These are phyloP conservation scores for Telopea speciosissima DNA, from an alignment of 177 flowering plant species.

Conservation along the genomic window DNA sequence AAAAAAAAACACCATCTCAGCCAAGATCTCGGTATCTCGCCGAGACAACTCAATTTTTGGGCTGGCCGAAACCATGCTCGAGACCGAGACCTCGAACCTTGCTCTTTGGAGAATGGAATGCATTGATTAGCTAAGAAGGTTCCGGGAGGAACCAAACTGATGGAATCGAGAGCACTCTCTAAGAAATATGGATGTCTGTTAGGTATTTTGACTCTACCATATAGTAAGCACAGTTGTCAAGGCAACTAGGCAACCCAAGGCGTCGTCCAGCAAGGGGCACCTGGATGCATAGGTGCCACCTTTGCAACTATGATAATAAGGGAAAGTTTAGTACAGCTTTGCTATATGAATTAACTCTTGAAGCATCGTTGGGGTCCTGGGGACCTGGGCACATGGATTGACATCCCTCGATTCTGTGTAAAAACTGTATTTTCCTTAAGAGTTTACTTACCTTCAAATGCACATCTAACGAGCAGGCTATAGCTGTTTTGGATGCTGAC, in stretches of 20 bases:
- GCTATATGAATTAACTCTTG: neutral
- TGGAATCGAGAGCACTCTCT: neutral
- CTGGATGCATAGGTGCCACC: too few species aligned
- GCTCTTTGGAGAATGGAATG: neutral
- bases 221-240: neutral
- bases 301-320: neutral
- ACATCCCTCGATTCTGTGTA: neutral
- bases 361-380: neutral
- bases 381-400: neutral
- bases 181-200: neutral
- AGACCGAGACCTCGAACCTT: too few species aligned
- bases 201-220: neutral
- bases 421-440: neutral
- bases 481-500: slow-evolving; percentile 94
- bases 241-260: too few species aligned
- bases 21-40: too few species aligned
- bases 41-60: too few species aligned
- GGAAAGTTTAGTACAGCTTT: neutral
- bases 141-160: neutral
- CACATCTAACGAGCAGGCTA: slow-evolving; percentile 61
- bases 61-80: too few species aligned
- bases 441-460: slow-evolving; percentile 57
- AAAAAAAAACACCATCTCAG: too few species aligned
- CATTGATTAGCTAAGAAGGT: neutral
- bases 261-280: too few species aligned